phyloP scores from a whole-genome alignment of 208 protist species.

The Porcisia hertigi region DNA sequence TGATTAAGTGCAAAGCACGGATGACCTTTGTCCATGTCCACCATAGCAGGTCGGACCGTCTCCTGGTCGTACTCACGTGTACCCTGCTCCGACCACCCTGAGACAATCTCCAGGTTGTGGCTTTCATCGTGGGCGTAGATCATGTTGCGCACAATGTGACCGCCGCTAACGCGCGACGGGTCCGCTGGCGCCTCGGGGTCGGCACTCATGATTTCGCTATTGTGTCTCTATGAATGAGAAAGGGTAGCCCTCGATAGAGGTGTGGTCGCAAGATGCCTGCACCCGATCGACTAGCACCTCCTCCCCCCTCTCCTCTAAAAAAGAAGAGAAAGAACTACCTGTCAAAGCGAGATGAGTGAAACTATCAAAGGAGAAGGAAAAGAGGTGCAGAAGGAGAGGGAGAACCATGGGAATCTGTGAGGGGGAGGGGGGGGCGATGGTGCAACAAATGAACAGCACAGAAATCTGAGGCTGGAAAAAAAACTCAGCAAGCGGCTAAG shows the following conservation, averaged over 20 bases:
- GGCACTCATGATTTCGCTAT: conserved; percentile 50
- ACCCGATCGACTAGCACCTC: not conserved
- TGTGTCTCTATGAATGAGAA: not conserved
- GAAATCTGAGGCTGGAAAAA: not conserved
- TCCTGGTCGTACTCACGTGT: conserved; percentile 73
- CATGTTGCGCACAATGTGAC: conserved; percentile 83
- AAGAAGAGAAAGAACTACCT: not conserved
- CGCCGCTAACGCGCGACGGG: conserved; percentile 56
- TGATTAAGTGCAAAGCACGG: conserved; percentile 58
- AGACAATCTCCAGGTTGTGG: conserved; percentile 66
- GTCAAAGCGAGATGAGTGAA: conserved; percentile 6
- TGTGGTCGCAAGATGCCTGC: not conserved
- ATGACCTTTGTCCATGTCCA: conserved; percentile 45
- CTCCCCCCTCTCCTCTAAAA: not conserved
- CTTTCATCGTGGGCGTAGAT: conserved; percentile 65
- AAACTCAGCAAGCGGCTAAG: not conserved
- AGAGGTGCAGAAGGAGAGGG: not conserved
- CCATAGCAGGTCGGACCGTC: conserved; percentile 48
- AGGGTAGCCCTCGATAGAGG: not conserved
- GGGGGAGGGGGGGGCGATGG: too few species aligned
- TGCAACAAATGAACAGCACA: not conserved
- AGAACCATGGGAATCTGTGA: not conserved
- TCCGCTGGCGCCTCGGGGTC: conserved; percentile 68
- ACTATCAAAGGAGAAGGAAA: conserved; percentile 11
- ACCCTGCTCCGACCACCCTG: conserved; percentile 73